Evolutionary conservation across 2,329 filamentous ascomycete species (phyloP).

Genomic region (Talaromyces sp.): DNA sequence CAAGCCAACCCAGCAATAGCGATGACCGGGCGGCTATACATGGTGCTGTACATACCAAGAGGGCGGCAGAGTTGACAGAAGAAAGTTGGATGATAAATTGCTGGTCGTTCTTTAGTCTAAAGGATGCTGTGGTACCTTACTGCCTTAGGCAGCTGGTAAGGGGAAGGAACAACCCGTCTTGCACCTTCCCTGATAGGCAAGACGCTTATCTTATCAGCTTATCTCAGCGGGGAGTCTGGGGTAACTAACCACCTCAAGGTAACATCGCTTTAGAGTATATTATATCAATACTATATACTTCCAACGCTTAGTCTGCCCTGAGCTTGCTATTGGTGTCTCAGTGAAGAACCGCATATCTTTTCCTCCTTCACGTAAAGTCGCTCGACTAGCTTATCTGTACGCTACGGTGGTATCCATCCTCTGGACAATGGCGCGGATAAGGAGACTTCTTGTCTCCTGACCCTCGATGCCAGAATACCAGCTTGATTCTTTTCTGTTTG

Average conservation of each 20-base stretch:
- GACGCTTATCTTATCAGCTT: background rate
- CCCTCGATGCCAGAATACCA: background rate
- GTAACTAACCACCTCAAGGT: conserved; percentile 1
- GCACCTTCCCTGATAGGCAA: background rate
- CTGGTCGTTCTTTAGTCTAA: no score
- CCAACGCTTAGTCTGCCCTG: background rate
- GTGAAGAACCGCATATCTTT: background rate
- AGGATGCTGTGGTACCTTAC: background rate
- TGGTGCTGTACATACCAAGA: conserved; percentile 15
- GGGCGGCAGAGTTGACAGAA: no score
- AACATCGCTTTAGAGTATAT: conserved; percentile 10
- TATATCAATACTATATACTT: no score
- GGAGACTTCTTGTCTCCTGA: background rate
- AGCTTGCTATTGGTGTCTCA: background rate
- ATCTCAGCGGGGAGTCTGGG: background rate
- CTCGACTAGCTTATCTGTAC: background rate
- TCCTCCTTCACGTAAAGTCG: background rate
- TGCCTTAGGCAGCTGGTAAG: background rate
- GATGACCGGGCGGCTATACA: conserved; percentile 42
- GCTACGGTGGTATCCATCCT: background rate
- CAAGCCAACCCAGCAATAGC: conserved; percentile 51
- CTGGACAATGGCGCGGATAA: background rate
- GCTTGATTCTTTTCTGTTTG: background rate
- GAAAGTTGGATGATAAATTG: no score
- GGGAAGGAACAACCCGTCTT: background rate